Evolutionary conservation across 768 basidiomycete species (phyloP).

Genomic region (Serendipita sp.): DNA sequence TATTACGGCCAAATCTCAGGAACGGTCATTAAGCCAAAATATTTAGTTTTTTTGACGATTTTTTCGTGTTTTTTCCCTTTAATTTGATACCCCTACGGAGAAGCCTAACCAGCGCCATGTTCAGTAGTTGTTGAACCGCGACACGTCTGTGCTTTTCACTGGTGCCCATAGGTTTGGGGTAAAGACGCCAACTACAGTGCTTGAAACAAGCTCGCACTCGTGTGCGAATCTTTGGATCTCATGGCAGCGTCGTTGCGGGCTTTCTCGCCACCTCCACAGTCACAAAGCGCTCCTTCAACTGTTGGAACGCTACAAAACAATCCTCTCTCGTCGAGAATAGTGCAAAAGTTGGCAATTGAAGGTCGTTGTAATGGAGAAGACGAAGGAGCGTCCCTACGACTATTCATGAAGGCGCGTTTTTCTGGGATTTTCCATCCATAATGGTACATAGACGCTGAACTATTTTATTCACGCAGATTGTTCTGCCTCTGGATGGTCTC

Average conservation of each 20-base stretch:
- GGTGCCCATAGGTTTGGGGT: neutral
- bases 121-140: no score
- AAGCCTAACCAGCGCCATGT: no score
- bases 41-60: no score
- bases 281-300: neutral
- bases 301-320: neutral
- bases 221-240: no score
- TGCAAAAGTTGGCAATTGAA: conserved; percentile 3
- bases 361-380: neutral
- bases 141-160: no score
- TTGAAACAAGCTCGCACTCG: no score
- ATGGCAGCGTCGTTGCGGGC: conserved; percentile 2
- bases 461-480: neutral
- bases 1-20: no score
- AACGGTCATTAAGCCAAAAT: no score
- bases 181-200: neutral
- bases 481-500: neutral
- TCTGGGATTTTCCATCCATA: neutral
- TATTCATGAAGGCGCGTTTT: conserved; percentile 5
- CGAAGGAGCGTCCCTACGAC: neutral
- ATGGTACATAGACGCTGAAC: neutral
- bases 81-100: no score
- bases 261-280: conserved; percentile 1
- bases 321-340: neutral
- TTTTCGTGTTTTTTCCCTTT: no score